phyloP scores from a whole-genome alignment of 2,329 filamentous ascomycete species.

The Lasiodiplodia gonubiensis region DNA sequence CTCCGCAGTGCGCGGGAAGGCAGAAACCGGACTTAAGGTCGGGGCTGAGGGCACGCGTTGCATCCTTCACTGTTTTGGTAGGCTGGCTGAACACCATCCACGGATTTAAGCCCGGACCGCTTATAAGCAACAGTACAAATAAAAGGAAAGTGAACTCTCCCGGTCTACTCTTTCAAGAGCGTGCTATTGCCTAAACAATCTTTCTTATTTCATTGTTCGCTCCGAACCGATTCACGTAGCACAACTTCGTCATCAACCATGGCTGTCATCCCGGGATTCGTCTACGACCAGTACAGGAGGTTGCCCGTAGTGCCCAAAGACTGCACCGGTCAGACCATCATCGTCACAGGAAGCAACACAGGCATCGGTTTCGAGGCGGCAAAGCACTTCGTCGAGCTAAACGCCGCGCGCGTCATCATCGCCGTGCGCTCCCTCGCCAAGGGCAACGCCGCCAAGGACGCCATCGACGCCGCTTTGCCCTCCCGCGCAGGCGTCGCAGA shows the following conservation, averaged over 20 bases:
- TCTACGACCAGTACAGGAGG: background rate
- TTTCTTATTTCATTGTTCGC: too few species aligned
- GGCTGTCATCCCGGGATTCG: background rate
- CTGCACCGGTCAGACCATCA: conserved; percentile 26
- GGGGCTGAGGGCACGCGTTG: too few species aligned
- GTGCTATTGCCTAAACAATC: too few species aligned
- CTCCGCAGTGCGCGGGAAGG: background rate
- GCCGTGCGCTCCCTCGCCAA: conserved; percentile 36
- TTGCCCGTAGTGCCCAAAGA: background rate
- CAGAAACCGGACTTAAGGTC: background rate
- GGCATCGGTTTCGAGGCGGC: conserved; percentile 31
- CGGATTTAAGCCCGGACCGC: background rate
- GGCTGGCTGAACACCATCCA: background rate
- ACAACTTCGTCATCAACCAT: background rate
- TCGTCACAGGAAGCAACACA: conserved; percentile 33
- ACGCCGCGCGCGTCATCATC: conserved; percentile 30
- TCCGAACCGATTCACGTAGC: too few species aligned
- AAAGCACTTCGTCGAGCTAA: conserved; percentile 29
- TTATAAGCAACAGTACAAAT: background rate
- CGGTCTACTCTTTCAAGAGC: too few species aligned
- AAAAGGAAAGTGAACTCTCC: background rate
- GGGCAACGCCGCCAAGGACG: conserved; percentile 46
- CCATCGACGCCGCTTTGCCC: conserved; percentile 39
- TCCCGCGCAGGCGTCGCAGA: conserved; percentile 9
- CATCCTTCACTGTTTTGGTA: background rate